Conservation (phyloP, 768 basidiomycete genomes). For the Pulveroboletus sp. region DNA sequence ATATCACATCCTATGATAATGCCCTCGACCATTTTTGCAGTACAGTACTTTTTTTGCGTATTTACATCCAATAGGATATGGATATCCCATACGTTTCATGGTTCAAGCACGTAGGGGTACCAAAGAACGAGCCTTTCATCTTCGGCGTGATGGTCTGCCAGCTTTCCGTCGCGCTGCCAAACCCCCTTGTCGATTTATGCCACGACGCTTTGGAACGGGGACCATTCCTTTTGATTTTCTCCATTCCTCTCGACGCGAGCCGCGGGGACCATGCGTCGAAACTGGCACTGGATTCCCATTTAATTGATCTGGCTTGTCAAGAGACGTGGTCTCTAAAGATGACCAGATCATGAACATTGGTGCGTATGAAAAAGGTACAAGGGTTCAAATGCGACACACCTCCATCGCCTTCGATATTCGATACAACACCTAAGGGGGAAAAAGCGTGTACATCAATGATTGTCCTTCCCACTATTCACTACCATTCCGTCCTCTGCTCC, state of each 20-base stretch:
- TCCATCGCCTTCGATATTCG: constrained; percentile 12
- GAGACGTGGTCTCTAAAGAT: constrained; percentile 48
- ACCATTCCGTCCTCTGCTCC: not conserved
- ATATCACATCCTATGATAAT: not conserved
- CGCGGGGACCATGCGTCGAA: constrained; percentile 81
- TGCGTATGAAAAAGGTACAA: not conserved
- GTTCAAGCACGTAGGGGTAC: not conserved
- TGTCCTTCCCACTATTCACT: not conserved
- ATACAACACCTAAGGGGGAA: constrained; percentile 17
- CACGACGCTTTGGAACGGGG: constrained; percentile 46
- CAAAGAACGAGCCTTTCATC: constrained; percentile 37
- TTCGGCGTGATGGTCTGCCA: constrained; percentile 68
- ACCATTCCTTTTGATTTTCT: constrained; percentile 73
- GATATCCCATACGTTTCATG: not conserved
- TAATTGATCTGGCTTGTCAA: constrained; percentile 39
- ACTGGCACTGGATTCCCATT: constrained; percentile 38
- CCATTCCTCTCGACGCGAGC: constrained; percentile 80
- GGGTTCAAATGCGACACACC: constrained; percentile 14
- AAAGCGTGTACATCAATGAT: constrained; percentile 13
- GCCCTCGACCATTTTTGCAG: not conserved
- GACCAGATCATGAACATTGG: constrained; percentile 8
- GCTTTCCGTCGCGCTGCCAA: constrained; percentile 61
- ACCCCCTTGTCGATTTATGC: constrained; percentile 68
- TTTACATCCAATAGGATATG: constrained; percentile 1
- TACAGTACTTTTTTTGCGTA: constrained; percentile 15